Evolutionary conservation across 2,329 filamentous ascomycete genomes (phyloP), one percentile per base, ranked within the genome.

Genomic region (Diaporthe citrichinensis): DNA sequence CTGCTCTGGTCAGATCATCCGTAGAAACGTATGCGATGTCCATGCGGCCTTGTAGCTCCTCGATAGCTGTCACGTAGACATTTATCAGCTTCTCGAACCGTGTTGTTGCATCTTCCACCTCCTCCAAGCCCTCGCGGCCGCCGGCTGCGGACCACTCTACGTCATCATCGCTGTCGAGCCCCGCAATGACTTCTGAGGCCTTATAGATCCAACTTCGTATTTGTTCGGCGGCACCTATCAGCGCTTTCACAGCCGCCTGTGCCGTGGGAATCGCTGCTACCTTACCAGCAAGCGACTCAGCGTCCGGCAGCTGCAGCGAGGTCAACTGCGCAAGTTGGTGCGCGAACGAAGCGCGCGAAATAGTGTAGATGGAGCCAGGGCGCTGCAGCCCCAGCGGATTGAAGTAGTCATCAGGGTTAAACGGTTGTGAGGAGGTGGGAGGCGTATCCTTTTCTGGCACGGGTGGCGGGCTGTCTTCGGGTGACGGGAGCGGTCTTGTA

Each of bases 101-200:
- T 51, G 89, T 87, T 76, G 98, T 96, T 31, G 96, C 92, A 78
- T 87, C 90, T 80, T 94, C 92, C 34, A 94, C 92, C 79, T 94
- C 92, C 69, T 92, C 92, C 49, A 96, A 87, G 2, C 94, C 94
- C 83, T 96, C 94, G 77, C 94, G 89, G 2, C 97, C 97, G 71
- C 95, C 97, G 9, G 91, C 91, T 2, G 96, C 96, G 2, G 97
- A 96, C 97, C 97, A 99, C 84, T 98, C 96, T 23, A 98, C 95
- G 82, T 99, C 97, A 83, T 98, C 97, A 78, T 98, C 96, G 72
- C 96, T 95, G 83, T 98, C 95, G 57, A 99, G 87, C 7, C 96
- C 96, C 73, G 91, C 91, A 72, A 99, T 92, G 44, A 98, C 96
- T 80, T 98, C 95, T 0, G 93, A 93, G 0, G 96, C 96, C 83